phyloP scores from a whole-genome alignment of 345 rosid species.

The Acer campestre region DNA sequence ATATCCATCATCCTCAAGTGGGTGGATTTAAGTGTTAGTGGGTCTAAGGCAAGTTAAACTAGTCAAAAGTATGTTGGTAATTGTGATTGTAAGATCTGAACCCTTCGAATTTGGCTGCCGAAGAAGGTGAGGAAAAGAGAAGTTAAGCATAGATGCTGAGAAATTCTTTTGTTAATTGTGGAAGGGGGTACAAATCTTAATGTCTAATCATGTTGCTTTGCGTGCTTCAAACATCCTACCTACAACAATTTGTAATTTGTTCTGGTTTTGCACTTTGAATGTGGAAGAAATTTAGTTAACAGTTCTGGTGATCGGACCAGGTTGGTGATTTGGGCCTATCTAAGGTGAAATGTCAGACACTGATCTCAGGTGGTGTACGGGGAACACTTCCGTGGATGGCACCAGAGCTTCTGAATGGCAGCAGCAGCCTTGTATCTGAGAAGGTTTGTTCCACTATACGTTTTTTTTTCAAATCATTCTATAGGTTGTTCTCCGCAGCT shows the following conservation, averaged over 20 bases:
- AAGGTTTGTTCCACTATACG: conserved; percentile 37
- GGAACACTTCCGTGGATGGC: conserved; percentile 84
- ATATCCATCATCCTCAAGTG: too few species aligned
- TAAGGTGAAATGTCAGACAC: conserved; percentile 66
- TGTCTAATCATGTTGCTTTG: background rate
- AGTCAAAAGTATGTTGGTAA: too few species aligned
- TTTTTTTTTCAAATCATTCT: background rate
- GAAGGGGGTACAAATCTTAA: background rate
- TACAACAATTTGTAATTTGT: background rate
- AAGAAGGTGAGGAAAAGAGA: background rate
- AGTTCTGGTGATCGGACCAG: conserved; percentile 32
- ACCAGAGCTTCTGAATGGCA: conserved; percentile 63
- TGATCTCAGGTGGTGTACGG: conserved; percentile 66
- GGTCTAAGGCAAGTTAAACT: too few species aligned
- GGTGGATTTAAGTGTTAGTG: too few species aligned
- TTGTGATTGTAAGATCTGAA: too few species aligned
- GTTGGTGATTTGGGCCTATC: conserved; percentile 72
- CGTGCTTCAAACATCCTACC: background rate
- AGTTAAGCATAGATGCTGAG: background rate
- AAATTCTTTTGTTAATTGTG: background rate
- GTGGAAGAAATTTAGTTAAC: conserved; percentile 3
- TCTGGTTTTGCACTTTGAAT: background rate
- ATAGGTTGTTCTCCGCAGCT: background rate
- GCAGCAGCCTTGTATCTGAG: conserved; percentile 67
- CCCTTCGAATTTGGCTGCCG: too few species aligned